Base-by-base conservation (phyloP, 2,329 filamentous ascomycete species). In the Elsinoe batatas region DNA sequence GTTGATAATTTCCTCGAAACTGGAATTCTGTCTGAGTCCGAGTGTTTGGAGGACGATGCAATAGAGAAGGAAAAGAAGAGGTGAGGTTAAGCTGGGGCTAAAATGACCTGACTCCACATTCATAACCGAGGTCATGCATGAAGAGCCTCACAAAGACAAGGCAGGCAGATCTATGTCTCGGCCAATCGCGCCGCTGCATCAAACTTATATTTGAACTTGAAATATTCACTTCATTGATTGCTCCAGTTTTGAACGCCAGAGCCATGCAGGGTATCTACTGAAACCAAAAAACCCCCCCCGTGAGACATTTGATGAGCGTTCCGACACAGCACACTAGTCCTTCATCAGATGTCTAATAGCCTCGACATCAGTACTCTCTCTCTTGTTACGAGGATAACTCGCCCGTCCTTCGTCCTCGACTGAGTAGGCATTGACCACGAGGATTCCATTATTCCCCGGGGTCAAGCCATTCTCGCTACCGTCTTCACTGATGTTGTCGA, bases 331-430 rank as follows among this genome's bases (percentile, higher is more conserved):
- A 18, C 26, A 13, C 32, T 38, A 51, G 3, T 37, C 47, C 33
- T 51, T 51, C 47, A 51, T 51, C 33, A 51, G 18, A 6, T 38
- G n/a, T 35, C 30, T 51, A 11, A 51, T 15, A 12, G 47, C 47
- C 33, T 51, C 47, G 4, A 51, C 47, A 26, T 51, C 47, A 10
- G 47, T 51, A 13, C 47, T 51, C 47, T 51, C 47, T 33, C 47
- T 36, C 33, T 51, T 51, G n/a, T 35, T 18, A 20, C 13, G 10
- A n/a, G 17, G 30, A 7, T 36, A 36, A 17, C 47, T 38, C 17
- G 35, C 22, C 4, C 47, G 7, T 17, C 17, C 47, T 13, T 51
- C 47, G 4, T 51, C 47, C 5, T 51, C 33, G 12, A 51, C 47
- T 12, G 33, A 26, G 18, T 38, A 51, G 1, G 47, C 32, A 38